Conservation (phyloP, 352 stramenopile species). For the Plasmopara halstedii region DNA sequence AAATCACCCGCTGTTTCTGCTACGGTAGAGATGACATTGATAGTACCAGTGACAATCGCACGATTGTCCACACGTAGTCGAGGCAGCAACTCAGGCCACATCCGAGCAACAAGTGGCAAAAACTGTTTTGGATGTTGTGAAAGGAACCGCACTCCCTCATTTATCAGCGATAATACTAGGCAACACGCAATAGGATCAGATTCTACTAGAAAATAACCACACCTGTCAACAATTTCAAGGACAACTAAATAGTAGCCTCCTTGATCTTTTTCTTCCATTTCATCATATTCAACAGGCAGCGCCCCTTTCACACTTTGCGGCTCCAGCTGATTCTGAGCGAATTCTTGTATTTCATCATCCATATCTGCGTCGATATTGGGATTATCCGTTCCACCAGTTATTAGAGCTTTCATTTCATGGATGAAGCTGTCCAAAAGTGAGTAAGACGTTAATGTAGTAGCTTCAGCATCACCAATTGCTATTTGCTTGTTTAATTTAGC, state of each 20-base stretch:
- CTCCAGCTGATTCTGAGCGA: conserved; percentile 2
- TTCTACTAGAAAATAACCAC: conserved; percentile 66
- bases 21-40: conserved; percentile 45
- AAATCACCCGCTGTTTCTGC: conserved; percentile 61
- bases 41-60: conserved; percentile 49
- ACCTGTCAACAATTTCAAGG: conserved; percentile 69
- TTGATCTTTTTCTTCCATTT: conserved; percentile 23
- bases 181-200: conserved; percentile 64
- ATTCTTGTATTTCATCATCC: conserved; percentile 8
- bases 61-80: conserved; percentile 49
- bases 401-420: conserved; percentile 52
- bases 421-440: conserved; percentile 47
- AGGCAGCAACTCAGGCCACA: conserved; percentile 66
- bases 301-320: conserved; percentile 39
- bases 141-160: conserved; percentile 51
- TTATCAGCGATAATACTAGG: conserved; percentile 61
- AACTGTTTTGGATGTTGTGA: conserved; percentile 35
- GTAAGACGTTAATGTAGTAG: conserved; percentile 2
- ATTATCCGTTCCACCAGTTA: conserved; percentile 20
- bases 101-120: conserved; percentile 62
- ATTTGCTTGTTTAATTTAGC: background rate
- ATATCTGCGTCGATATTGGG: conserved; percentile 16
- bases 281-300: conserved; percentile 63
- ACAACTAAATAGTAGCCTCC: conserved; percentile 41
- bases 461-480: background rate